A percentile compares a stretch with the other conserved stretches of the same genome.
phyloP scores from a whole-genome alignment of 192 early-diverging fungal genomes.

The Tieghemiomyces parasiticus region DNA sequence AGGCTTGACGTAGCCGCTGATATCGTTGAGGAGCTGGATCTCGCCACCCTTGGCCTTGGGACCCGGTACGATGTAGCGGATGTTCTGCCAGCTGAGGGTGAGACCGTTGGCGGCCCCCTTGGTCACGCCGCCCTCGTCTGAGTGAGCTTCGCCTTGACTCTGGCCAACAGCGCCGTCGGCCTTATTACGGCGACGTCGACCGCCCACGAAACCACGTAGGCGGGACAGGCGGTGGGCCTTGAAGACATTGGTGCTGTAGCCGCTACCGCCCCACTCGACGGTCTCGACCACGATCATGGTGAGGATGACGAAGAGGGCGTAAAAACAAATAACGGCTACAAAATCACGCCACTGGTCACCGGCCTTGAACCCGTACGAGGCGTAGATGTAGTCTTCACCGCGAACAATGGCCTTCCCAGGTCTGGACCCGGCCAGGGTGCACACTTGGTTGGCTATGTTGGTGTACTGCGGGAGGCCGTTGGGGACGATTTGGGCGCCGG shows the following conservation, averaged over 20 bases:
- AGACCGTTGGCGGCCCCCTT: constrained; percentile 1
- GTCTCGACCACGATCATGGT: constrained; percentile 36
- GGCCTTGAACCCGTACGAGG: constrained; percentile 35
- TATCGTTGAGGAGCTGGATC: constrained; percentile 46
- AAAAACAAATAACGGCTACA: constrained; percentile 33
- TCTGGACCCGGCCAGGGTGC: constrained; percentile 44
- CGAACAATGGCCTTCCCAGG: constrained; percentile 36
- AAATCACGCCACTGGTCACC: constrained; percentile 43
- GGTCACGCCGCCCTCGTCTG: no score
- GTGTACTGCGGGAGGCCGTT: constrained; percentile 20
- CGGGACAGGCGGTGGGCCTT: constrained; percentile 20
- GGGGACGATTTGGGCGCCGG: constrained; percentile 17
- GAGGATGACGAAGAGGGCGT: constrained; percentile 19
- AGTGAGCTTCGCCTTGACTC: no score
- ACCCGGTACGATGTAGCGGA: constrained; percentile 50
- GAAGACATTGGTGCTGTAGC: constrained; percentile 34
- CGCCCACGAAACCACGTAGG: constrained; percentile 23
- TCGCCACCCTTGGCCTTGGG: constrained; percentile 30
- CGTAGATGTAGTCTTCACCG: constrained; percentile 43
- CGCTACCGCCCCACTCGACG: constrained; percentile 36
- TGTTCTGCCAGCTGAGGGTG: constrained; percentile 41
- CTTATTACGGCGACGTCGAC: constrained; percentile 18
- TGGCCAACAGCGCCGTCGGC: constrained; percentile 11
- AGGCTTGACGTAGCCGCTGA: constrained; percentile 51
- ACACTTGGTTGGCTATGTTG: constrained; percentile 34